Conservation (phyloP, 1,139 yeast genomes). For the Debaryomyces sp. region DNA sequence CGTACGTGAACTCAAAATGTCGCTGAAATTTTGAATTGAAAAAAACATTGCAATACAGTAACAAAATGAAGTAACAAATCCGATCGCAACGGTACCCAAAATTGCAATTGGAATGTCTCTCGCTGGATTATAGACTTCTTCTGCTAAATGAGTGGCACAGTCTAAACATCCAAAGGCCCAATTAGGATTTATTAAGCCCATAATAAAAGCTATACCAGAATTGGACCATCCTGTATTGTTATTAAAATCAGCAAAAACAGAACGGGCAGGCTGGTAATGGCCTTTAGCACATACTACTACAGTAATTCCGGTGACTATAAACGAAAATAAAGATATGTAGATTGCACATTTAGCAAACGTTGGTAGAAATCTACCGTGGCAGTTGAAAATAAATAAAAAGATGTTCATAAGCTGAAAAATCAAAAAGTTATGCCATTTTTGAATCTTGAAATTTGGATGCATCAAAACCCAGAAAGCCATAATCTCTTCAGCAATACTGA, state of each 20-base stretch:
- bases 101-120: conserved; percentile 46
- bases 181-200: conserved; percentile 46
- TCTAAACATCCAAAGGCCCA: conserved; percentile 49
- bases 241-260: conserved; percentile 40
- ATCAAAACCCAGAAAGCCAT: conserved; percentile 54
- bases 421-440: conserved; percentile 57
- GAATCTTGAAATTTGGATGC: conserved; percentile 44
- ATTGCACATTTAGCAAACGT: conserved; percentile 36
- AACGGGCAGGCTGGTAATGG: conserved; percentile 35
- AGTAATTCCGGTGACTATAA: conserved; percentile 37
- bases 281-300: conserved; percentile 43
- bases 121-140: conserved; percentile 39
- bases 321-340: conserved; percentile 40
- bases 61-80: conserved; percentile 41
- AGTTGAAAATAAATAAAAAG: conserved; percentile 37
- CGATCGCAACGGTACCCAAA: conserved; percentile 45
- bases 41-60: conserved; percentile 48
- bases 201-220: conserved; percentile 46
- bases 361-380: conserved; percentile 41
- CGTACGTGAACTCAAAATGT: conserved; percentile 28
- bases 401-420: conserved; percentile 44
- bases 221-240: conserved; percentile 46
- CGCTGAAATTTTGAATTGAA: conserved; percentile 36
- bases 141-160: conserved; percentile 47
- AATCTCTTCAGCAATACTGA: conserved; percentile 50